These are phyloP conservation scores for Saccharomyces paradoxus DNA, from an alignment of 805 yeast species.

Conservation along the genomic window DNA sequence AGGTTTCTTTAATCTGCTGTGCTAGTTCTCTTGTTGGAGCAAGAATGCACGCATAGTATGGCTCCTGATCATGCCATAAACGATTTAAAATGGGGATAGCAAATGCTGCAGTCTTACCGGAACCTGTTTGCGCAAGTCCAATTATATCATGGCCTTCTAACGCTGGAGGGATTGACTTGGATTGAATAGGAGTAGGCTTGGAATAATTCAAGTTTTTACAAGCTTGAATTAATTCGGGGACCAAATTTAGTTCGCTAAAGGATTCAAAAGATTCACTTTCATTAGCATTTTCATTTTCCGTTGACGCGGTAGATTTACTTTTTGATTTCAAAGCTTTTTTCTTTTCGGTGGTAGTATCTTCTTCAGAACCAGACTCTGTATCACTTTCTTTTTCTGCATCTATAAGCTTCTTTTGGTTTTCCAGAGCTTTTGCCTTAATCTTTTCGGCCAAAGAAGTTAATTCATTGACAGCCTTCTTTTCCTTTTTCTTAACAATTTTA, in stretches of 20 bases:
- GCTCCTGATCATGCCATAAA: conserved; percentile 80
- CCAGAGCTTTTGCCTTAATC: conserved; percentile 38
- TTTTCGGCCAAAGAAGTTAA: conserved; percentile 47
- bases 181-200: conserved; percentile 90
- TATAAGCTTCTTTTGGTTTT: conserved; percentile 18
- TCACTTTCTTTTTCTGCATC: conserved; percentile 4
- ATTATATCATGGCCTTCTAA: conserved; percentile 85
- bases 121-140: conserved; percentile 95
- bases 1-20: conserved; percentile 84
- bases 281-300: conserved; percentile 8
- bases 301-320: neutral
- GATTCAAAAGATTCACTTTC: conserved; percentile 28
- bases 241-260: conserved; percentile 53
- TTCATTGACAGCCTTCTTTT: conserved; percentile 18
- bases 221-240: conserved; percentile 75
- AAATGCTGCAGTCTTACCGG: conserved; percentile 98
- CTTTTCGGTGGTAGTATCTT: conserved; percentile 4
- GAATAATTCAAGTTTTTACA: conserved; percentile 64
- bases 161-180: conserved; percentile 85
- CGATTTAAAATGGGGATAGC: conserved; percentile 91
- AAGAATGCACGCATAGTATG: conserved; percentile 81
- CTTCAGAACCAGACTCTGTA: conserved; percentile 4
- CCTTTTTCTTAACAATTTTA: conserved; percentile 3
- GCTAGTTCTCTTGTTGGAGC: conserved; percentile 85
- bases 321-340: neutral